Evolutionary conservation across 352 stramenopile species (phyloP), one percentile per base, ranked within the genome.

Genomic region (Phytophthora capsici): DNA sequence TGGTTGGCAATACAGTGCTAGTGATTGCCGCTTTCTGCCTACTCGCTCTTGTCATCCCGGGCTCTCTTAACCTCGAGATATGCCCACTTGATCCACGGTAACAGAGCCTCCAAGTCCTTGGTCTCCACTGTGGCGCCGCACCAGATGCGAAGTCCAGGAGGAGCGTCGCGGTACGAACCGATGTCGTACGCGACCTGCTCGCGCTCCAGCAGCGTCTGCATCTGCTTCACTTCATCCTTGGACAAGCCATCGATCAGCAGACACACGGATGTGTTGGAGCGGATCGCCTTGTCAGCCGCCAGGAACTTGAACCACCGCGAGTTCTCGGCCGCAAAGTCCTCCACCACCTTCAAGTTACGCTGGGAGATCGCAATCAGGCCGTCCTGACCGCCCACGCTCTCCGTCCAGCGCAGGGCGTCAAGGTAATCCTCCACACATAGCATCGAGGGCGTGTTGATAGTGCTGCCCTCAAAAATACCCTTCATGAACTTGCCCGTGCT

Each of bases 371-470:
- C 83, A 62, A 99, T 98, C 23, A 99, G 86, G 12, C 89, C 98
- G 16, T 89, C 65, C 16, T 99, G 74, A 26, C 97, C 98, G 37
- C 98, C 98, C 48, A 98, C 86, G 45, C 88, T 94, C 55, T 99
- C 93, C 20, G 96, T 84, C 98, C 98, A 99, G 55, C 91, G 73
- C 46, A 99, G 82, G 3, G 98, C 97, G 72, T 99, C 97, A 61
- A 99, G 88, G 82, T 99, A 99, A 89, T 99, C 98, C 78, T 99
- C 98, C 20, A 99, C 97, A 69, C 90, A 97, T 44, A 99, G 89
- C 97, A 99, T 99, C 19, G 96, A 99, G 28, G 98, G 98, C 53
- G 98, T 99, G 85, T 99, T 99, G 81, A 99, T 99, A 26, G 98
- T 99, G 53, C 94, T 96, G 49, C 98, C 98, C 66, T 99, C 91